phyloP scores from a whole-genome alignment of 257 asterid species.

The Jasminum sambac region DNA sequence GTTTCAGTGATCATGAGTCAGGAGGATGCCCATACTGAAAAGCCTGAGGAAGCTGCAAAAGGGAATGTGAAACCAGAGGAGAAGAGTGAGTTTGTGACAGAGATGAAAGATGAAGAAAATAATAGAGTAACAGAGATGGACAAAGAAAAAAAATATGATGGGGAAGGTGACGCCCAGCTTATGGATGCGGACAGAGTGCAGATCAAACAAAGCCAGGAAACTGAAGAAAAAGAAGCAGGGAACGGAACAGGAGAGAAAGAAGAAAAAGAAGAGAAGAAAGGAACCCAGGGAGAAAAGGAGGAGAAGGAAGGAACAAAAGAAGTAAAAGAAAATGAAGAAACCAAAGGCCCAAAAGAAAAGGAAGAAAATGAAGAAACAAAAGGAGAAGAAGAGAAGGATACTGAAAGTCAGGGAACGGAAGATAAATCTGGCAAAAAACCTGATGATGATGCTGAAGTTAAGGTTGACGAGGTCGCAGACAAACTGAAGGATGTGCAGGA shows the following conservation, averaged over 20 bases:
- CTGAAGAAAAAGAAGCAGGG: conserved; percentile 22
- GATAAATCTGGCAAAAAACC: conserved; percentile 28
- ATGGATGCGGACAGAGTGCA: conserved; percentile 52
- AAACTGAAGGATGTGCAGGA: conserved; percentile 38
- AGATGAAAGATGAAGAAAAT: conserved; percentile 21
- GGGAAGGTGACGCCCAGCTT: conserved; percentile 30
- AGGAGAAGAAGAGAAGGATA: conserved; percentile 23
- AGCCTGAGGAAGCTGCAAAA: conserved; percentile 40
- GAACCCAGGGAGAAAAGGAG: not conserved
- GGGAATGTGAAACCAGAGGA: conserved; percentile 37
- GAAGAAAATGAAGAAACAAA: conserved; percentile 24
- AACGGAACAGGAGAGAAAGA: conserved; percentile 29
- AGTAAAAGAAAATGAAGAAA: conserved; percentile 9
- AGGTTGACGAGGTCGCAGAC: conserved; percentile 34
- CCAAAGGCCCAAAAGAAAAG: conserved; percentile 3
- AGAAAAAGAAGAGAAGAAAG: conserved; percentile 12
- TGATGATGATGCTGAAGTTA: conserved; percentile 27
- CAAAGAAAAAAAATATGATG: conserved; percentile 32
- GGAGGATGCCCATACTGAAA: conserved; percentile 51
- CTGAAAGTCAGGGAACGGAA: conserved; percentile 7
- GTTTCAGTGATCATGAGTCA: conserved; percentile 53
- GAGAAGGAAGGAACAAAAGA: conserved; percentile 27
- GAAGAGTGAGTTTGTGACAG: conserved; percentile 26
- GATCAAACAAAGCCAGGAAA: conserved; percentile 27
- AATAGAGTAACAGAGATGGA: conserved; percentile 34